Percentiles rank a stretch among this genome's conserved stretches.
Evolutionary conservation across 345 rosid species (phyloP).

Genomic region (Brassica napus): Da-Ae NC_063448.1:46247501-46248000

Average conservation of each 20-base stretch:
- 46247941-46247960: conserved; percentile 8
- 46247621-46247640: neutral
- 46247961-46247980: conserved; percentile 54
- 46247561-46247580: conserved; percentile 49
- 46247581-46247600: conserved; percentile 11
- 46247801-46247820: conserved; percentile 13
- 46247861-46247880: neutral
- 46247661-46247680: neutral
- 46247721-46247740: neutral
- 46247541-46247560: conserved; percentile 40
- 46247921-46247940: conserved; percentile 8
- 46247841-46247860: conserved; percentile 11
- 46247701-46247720: neutral
- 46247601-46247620: neutral
- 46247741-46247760: conserved; percentile 5
- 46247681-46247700: neutral
- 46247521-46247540: conserved; percentile 38
- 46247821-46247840: neutral
- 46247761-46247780: neutral
- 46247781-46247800: conserved; percentile 13
- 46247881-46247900: conserved; percentile 11
- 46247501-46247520: neutral
- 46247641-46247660: neutral
- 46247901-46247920: neutral
- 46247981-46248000: conserved; percentile 59